These are phyloP conservation scores for Paecilomyces fulvus DNA, from an alignment of 2,329 filamentous ascomycete species.

Conservation along the genomic window DNA sequence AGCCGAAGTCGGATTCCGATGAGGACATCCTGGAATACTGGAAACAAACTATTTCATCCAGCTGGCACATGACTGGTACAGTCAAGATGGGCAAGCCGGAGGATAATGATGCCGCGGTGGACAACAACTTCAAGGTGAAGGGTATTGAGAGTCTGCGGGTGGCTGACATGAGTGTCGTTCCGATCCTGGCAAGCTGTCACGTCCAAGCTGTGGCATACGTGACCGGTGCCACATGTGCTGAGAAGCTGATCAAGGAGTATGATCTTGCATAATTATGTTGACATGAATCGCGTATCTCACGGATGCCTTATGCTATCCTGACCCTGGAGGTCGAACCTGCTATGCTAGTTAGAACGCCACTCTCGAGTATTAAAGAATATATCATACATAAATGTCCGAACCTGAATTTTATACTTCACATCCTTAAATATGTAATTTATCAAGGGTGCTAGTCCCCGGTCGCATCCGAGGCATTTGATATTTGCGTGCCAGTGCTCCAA, in stretches of 20 bases:
- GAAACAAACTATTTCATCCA: constrained; percentile 37
- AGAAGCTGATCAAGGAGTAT: constrained; percentile 42
- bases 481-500: no score
- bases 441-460: no score
- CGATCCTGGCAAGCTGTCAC: constrained; percentile 40
- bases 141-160: constrained; percentile 33
- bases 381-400: background rate
- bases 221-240: constrained; percentile 44
- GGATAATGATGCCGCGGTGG: constrained; percentile 40
- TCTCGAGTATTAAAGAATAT: background rate
- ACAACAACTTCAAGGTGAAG: constrained; percentile 33
- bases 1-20: constrained; percentile 42
- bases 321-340: background rate
- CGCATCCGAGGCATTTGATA: no score
- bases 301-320: background rate
- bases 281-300: background rate
- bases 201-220: constrained; percentile 48
- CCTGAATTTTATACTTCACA: no score
- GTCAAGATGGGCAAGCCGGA: constrained; percentile 46
- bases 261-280: constrained; percentile 16
- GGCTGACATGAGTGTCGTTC: constrained; percentile 37
- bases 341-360: background rate
- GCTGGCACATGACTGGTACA: constrained; percentile 51
- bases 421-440: background rate
- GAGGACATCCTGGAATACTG: constrained; percentile 46